These are phyloP conservation scores for Mycena belliarum DNA, from an alignment of 768 basidiomycete species.

Conservation along the genomic window DNA sequence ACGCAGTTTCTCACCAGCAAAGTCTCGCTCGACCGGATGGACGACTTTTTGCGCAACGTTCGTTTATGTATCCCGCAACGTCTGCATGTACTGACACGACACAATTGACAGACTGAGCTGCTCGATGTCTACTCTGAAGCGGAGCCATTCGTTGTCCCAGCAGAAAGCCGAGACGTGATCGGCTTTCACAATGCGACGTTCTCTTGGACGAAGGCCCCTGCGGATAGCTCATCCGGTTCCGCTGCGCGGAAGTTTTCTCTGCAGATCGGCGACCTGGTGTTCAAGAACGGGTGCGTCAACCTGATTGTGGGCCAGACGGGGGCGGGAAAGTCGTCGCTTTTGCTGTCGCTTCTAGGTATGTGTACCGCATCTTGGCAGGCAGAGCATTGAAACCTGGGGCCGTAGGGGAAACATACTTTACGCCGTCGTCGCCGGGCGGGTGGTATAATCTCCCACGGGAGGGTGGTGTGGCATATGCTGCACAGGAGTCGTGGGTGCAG, in stretches of 20 bases:
- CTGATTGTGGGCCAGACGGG: slow-evolving; percentile 60
- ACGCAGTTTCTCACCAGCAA: slow-evolving; percentile 41
- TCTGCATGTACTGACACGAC: slow-evolving; percentile 38
- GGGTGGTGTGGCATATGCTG: slow-evolving; percentile 74
- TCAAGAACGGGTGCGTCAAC: slow-evolving; percentile 54
- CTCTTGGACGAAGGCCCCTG: slow-evolving; percentile 46
- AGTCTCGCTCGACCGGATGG: slow-evolving; percentile 62
- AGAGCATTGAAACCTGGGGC: neutral
- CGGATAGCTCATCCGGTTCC: slow-evolving; percentile 29
- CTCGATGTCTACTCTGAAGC: slow-evolving; percentile 29
- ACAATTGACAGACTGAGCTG: neutral
- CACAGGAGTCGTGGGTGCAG: slow-evolving; percentile 84
- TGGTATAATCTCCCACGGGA: slow-evolving; percentile 70
- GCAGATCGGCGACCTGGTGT: slow-evolving; percentile 49
- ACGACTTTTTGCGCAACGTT: slow-evolving; percentile 39
- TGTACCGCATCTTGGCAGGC: neutral
- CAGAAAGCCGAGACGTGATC: slow-evolving; percentile 32
- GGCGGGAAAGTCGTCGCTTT: slow-evolving; percentile 58
- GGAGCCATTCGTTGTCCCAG: slow-evolving; percentile 16
- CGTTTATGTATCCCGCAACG: slow-evolving; percentile 34
- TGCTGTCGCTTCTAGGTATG: slow-evolving; percentile 58
- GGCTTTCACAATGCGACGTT: slow-evolving; percentile 57
- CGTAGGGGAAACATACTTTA: slow-evolving; percentile 67
- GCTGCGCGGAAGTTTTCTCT: slow-evolving; percentile 49
- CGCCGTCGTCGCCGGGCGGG: slow-evolving; percentile 49